Base-by-base conservation (phyloP, 257 asterid species). In the Capsicum pubescens region DNA sequence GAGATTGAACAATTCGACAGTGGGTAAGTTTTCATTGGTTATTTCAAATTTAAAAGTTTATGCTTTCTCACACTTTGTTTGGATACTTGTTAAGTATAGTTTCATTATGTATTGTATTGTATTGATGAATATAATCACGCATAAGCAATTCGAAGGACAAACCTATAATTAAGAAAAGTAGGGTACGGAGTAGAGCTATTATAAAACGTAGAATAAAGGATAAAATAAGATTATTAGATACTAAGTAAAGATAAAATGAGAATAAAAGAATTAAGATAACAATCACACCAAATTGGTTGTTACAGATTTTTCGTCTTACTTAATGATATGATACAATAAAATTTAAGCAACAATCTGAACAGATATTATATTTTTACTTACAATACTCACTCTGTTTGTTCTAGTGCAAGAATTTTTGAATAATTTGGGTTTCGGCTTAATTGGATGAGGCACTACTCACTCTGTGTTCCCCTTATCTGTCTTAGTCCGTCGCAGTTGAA, bases 401-500 rank as follows among this genome's bases (percentile, higher is more conserved):
- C 9, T 0, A 42, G 32, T 42, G 8, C 4, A 1, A 71, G 17
- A 44, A 17, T 44, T n/a, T 39, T 44, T 71, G 6, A 71, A 5
- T 70, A 46, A 4, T 71, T 9, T 69, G 39, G 55, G 78, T 69
- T 69, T 39, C 54, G n/a, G 50, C 15, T 69, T 69, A 26, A 61
- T 44, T 56, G 78, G 36, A 58, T 17, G 21, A 7, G 70, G 21
- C 19, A 84, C 84, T 87, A 81, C 85, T 88, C 26, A 71, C 66
- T 36, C 44, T 58, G 84, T 80, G 15, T 74, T 26, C 36, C 35
- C 42, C 80, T 54, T 83, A 85, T 79, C 39, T 84, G 19, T 50
- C n/a, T 9, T 80, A 93, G 98, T 83, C 60, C 92, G 60, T 92
- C 92, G 0, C 84, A 86, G 59, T 32, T 70, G 71, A 86, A 86